A percentile compares a stretch with the other conserved stretches of the same genome.
These are phyloP conservation scores for Arthrobotrys sphaeroides DNA, from an alignment of 2,329 filamentous ascomycete genomes.

Conservation along the genomic window DNA sequence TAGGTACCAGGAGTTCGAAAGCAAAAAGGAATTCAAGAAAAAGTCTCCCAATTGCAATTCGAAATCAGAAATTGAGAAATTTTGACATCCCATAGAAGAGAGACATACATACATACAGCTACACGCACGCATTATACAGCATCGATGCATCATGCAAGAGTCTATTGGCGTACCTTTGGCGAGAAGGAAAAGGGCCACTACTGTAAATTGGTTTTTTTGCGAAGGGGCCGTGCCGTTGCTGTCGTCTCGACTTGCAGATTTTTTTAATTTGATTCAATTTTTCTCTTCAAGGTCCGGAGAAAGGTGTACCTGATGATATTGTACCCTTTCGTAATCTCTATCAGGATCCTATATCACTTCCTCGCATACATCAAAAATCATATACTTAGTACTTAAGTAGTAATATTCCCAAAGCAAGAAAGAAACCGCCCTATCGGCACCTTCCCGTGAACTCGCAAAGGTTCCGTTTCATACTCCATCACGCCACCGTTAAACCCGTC, in stretches of 20 bases:
- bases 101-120: conserved; percentile 8
- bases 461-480: conserved; percentile 17
- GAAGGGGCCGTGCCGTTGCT: conserved; percentile 46
- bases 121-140: too few relatives aligned
- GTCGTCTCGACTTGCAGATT: conserved; percentile 48
- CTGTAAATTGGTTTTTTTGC: background rate
- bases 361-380: too few relatives aligned
- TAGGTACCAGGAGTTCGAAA: background rate
- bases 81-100: background rate
- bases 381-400: too few relatives aligned
- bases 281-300: too few relatives aligned
- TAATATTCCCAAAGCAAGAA: background rate
- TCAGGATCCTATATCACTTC: background rate
- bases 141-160: background rate
- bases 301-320: conserved; percentile 37
- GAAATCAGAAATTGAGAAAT: background rate
- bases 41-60: background rate
- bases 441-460: background rate
- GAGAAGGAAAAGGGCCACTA: background rate
- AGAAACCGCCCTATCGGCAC: background rate
- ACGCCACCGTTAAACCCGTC: background rate
- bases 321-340: background rate
- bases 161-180: background rate
- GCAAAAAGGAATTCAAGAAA: background rate
- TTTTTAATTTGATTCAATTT: too few relatives aligned